Conservation (phyloP, 1,284 basidiomycete genomes). For the Melampsora larici-populina region DNA sequence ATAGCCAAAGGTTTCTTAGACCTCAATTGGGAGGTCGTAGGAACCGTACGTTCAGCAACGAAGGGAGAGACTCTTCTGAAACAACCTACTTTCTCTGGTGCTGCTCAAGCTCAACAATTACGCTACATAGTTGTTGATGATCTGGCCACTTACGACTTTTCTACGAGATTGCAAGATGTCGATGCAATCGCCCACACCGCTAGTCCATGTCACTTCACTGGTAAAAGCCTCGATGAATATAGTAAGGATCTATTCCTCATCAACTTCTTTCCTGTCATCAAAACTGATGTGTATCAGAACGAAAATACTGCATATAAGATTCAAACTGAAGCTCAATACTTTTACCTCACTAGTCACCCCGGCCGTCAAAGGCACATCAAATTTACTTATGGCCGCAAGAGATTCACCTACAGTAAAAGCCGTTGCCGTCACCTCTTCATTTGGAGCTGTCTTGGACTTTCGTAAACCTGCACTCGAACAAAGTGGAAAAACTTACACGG, state of each 20-base stretch:
- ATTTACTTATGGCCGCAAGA: constrained; percentile 61
- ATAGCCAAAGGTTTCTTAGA: constrained; percentile 17
- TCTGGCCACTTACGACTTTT: constrained; percentile 58
- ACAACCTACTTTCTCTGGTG: constrained; percentile 4
- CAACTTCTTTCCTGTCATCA: too few species aligned
- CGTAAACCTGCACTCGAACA: constrained; percentile 39
- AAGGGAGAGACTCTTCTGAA: background rate
- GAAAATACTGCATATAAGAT: too few species aligned
- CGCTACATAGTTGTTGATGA: constrained; percentile 8
- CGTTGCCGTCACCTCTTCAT: constrained; percentile 67
- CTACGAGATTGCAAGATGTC: constrained; percentile 66
- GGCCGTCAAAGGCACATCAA: constrained; percentile 64
- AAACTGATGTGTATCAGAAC: too few species aligned
- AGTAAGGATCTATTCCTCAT: background rate
- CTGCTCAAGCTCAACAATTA: background rate
- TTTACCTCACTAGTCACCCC: constrained; percentile 54
- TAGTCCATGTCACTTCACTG: constrained; percentile 57
- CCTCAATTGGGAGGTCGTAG: constrained; percentile 10
- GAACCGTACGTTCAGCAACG: background rate
- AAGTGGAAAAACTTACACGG: constrained; percentile 46
- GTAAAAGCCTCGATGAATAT: constrained; percentile 56
- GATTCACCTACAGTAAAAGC: constrained; percentile 56
- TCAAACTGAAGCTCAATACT: too few species aligned
- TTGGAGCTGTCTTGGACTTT: constrained; percentile 58
- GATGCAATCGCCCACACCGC: constrained; percentile 64